Percentiles rank a stretch among this genome's conserved stretches.
Conservation (phyloP, 2,329 filamentous ascomycete species). For the Plenodomus lindquistii region DNA sequence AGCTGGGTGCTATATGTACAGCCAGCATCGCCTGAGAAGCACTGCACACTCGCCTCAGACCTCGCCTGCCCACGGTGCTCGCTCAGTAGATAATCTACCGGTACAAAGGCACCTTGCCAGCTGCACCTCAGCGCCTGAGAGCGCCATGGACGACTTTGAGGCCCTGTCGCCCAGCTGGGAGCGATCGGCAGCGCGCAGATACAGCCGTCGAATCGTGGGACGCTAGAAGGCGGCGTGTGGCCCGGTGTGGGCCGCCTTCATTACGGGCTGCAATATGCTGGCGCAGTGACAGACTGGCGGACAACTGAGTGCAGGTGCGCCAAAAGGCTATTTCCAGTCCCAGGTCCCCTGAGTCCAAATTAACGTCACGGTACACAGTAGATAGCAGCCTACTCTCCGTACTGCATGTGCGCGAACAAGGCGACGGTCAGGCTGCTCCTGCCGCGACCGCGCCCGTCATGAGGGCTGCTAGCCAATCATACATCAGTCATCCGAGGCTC, state of each 20-base stretch:
- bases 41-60: too few relatives aligned
- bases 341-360: background rate
- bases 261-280: conserved; percentile 3
- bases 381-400: too few relatives aligned
- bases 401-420: too few relatives aligned
- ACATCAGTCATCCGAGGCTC: background rate
- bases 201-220: conserved; percentile 1
- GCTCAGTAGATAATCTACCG: too few relatives aligned
- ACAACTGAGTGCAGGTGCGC: background rate
- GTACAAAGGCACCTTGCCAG: background rate
- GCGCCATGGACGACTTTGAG: conserved; percentile 12
- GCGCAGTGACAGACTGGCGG: background rate
- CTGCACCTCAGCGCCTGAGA: background rate
- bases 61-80: too few relatives aligned
- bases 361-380: too few relatives aligned
- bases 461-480: background rate
- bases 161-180: conserved; percentile 4
- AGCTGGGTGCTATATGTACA: too few relatives aligned
- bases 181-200: conserved; percentile 12
- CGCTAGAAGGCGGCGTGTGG: conserved; percentile 2
- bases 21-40: too few relatives aligned
- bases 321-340: background rate
- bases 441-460: conserved; percentile 1
- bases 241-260: background rate
- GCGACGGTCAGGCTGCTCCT: background rate